phyloP scores from a whole-genome alignment of 2,329 filamentous ascomycete species.

The Diaporthe capsici region DNA sequence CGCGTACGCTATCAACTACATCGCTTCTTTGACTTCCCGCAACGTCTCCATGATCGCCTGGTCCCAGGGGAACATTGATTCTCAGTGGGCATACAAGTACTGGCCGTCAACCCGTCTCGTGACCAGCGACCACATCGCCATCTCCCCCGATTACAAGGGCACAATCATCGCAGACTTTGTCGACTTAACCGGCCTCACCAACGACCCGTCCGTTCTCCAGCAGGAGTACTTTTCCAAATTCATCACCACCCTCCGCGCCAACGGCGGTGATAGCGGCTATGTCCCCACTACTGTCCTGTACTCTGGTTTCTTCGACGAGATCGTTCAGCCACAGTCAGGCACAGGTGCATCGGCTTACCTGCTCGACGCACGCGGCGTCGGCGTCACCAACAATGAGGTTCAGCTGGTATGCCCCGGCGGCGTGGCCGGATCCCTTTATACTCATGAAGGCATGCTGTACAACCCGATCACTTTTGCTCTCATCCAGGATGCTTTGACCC shows the following conservation, averaged over 20 bases:
- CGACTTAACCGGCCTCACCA: not conserved
- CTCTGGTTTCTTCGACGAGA: constrained; percentile 59
- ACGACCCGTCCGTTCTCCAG: constrained; percentile 59
- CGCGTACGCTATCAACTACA: constrained; percentile 71
- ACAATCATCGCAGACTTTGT: constrained; percentile 42
- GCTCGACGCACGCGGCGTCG: constrained; percentile 58
- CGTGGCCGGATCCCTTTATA: constrained; percentile 60
- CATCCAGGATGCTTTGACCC: constrained; percentile 61
- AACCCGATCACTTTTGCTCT: constrained; percentile 61
- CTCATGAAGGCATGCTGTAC: constrained; percentile 64
- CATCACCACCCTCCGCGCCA: constrained; percentile 56
- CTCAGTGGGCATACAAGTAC: constrained; percentile 72
- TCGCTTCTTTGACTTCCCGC: constrained; percentile 46
- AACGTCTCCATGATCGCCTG: constrained; percentile 64
- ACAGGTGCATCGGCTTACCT: constrained; percentile 61
- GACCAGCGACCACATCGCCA: constrained; percentile 64
- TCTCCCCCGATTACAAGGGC: constrained; percentile 64
- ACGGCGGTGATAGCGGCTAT: constrained; percentile 65
- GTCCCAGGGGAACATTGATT: constrained; percentile 68
- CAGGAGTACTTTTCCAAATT: constrained; percentile 61
- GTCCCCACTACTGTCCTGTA: constrained; percentile 68
- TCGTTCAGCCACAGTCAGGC: constrained; percentile 65
- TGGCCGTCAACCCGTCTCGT: constrained; percentile 63
- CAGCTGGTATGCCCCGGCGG: constrained; percentile 61
- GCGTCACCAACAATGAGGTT: constrained; percentile 64